phyloP scores from a whole-genome alignment of 257 asterid genomes.

The Vinca minor region DNA sequence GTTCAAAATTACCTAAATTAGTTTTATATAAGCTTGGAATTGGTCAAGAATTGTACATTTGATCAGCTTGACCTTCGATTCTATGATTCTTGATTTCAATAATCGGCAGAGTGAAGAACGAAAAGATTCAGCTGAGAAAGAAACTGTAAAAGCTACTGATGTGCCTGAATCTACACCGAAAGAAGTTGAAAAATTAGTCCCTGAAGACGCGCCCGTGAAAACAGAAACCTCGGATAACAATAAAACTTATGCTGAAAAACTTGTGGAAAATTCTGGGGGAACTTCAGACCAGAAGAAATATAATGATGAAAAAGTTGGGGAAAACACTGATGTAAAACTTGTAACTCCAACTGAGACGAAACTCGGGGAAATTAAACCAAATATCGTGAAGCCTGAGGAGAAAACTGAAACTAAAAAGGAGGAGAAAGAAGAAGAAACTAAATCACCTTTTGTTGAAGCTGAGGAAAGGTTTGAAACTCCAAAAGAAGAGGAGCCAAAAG shows the following conservation, averaged over 20 bases:
- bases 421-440: background rate
- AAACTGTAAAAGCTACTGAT: conserved; percentile 8
- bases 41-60: background rate
- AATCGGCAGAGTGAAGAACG: conserved; percentile 4
- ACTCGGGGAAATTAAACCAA: conserved; percentile 13
- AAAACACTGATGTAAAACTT: background rate
- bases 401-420: conserved; percentile 5
- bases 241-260: conserved; percentile 15
- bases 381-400: background rate
- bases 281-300: background rate
- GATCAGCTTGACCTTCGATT: background rate
- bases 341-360: conserved; percentile 1
- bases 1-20: too few species aligned
- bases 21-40: too few species aligned
- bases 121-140: conserved; percentile 5
- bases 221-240: conserved; percentile 5
- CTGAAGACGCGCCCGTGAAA: conserved; percentile 14
- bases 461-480: background rate
- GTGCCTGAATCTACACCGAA: conserved; percentile 15
- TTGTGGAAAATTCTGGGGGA: too few species aligned
- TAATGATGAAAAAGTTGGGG: conserved; percentile 1
- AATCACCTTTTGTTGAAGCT: background rate
- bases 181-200: conserved; percentile 11
- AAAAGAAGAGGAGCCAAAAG: background rate
- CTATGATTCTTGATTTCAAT: background rate